A percentile compares a stretch with the other conserved stretches of the same genome.
Evolutionary conservation across 2,329 filamentous ascomycete species (phyloP).

Genomic region (Pestalotiopsis fici): DNA sequence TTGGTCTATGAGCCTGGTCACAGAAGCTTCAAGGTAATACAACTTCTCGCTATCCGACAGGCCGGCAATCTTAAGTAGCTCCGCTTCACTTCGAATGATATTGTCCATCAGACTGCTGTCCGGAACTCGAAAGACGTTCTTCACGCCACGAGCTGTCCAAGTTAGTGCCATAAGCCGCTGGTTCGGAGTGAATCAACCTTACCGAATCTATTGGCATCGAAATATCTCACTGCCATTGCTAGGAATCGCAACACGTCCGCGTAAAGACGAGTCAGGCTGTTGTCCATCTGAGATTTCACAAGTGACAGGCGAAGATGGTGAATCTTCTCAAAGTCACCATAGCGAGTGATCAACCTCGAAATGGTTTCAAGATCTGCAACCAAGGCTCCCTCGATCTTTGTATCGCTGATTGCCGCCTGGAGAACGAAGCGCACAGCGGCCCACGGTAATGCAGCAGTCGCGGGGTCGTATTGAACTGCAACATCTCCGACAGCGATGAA

Average conservation of each 20-base stretch:
- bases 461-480: conserved; percentile 25
- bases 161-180: neutral
- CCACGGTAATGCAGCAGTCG: conserved; percentile 29
- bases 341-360: neutral
- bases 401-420: conserved; percentile 9
- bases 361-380: neutral
- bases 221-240: neutral
- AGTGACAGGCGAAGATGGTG: neutral
- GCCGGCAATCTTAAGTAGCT: neutral
- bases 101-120: neutral
- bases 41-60: neutral
- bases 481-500: conserved; percentile 28
- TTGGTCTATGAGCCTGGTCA: neutral
- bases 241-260: neutral
- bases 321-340: neutral
- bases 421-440: conserved; percentile 28
- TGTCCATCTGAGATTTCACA: neutral
- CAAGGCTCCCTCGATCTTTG: neutral
- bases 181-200: neutral
- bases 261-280: neutral
- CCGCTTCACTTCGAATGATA: neutral
- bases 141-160: neutral
- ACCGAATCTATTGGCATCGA: neutral
- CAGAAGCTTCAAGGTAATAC: neutral
- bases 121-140: neutral